Evolutionary conservation across 2,329 filamentous ascomycete species (phyloP).

Genomic region (Pyrenochaeta sp.): DNA sequence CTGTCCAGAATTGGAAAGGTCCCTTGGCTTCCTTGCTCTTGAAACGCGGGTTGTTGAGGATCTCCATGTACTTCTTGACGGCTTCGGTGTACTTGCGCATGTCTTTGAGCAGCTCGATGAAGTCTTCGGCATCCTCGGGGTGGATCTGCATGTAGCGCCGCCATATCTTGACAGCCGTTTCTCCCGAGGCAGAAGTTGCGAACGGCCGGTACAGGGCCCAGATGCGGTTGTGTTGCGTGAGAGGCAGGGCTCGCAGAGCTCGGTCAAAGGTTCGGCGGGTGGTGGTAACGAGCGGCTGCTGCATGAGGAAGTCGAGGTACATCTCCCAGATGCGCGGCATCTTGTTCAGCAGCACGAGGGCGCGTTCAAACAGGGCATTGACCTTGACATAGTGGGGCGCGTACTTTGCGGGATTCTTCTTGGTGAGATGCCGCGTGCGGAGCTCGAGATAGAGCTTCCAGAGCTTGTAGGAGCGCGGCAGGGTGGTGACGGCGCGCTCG

Average conservation of each 20-base stretch:
- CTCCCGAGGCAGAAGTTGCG: conserved; percentile 86
- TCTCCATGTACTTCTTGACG: conserved; percentile 87
- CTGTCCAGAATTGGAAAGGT: conserved; percentile 95
- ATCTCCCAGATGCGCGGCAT: conserved; percentile 99
- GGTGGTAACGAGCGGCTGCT: conserved; percentile 88
- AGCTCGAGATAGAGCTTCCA: conserved; percentile 98
- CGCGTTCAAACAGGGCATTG: conserved; percentile 92
- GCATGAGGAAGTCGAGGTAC: conserved; percentile 89
- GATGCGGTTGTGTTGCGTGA: conserved; percentile 94
- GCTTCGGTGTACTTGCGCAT: conserved; percentile 89
- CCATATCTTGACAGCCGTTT: conserved; percentile 94
- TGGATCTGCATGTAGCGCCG: conserved; percentile 96
- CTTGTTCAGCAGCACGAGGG: conserved; percentile 93
- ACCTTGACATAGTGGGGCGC: conserved; percentile 88
- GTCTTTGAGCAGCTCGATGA: conserved; percentile 85
- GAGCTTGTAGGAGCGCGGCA: conserved; percentile 95
- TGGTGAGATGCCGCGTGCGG: conserved; percentile 79
- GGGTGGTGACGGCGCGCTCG: conserved; percentile 87
- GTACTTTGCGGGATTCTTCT: conserved; percentile 83
- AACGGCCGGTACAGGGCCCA: conserved; percentile 93
- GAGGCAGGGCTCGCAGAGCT: conserved; percentile 86
- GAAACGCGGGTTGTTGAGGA: conserved; percentile 90
- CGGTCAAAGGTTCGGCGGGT: conserved; percentile 91
- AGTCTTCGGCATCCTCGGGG: conserved; percentile 94
- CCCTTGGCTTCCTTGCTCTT: conserved; percentile 93